phyloP scores from a whole-genome alignment of 257 asterid species.

The Lantana camara region DNA sequence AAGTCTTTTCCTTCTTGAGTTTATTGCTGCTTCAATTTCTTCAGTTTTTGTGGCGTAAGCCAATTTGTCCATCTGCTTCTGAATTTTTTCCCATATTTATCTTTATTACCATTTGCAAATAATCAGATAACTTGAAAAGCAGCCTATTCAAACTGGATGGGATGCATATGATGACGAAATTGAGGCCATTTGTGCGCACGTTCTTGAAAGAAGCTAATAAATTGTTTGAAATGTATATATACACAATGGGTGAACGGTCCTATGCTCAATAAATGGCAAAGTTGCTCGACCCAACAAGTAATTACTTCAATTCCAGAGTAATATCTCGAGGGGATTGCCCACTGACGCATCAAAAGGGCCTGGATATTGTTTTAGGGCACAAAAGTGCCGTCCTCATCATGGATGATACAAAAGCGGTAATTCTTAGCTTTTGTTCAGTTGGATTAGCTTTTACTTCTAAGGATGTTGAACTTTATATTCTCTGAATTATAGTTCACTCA shows the following conservation, averaged over 20 bases:
- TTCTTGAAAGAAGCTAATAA: conserved; percentile 76
- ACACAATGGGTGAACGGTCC: conserved; percentile 94
- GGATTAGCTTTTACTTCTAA: neutral
- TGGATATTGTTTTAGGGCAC: conserved; percentile 91
- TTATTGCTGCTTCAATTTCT: neutral
- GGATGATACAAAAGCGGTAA: conserved; percentile 93
- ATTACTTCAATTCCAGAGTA: conserved; percentile 75
- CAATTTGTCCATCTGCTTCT: conserved; percentile 10
- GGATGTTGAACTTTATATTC: neutral
- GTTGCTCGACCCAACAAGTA: conserved; percentile 74
- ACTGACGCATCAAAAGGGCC: conserved; percentile 79
- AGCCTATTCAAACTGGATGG: conserved; percentile 64
- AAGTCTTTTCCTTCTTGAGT: neutral
- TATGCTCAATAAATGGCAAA: conserved; percentile 91
- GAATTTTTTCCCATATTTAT: neutral
- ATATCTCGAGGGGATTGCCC: conserved; percentile 91
- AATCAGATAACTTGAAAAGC: conserved; percentile 59
- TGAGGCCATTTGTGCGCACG: conserved; percentile 83
- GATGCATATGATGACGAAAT: conserved; percentile 93
- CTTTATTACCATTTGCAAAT: conserved; percentile 26
- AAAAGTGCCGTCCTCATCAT: conserved; percentile 89
- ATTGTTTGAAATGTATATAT: conserved; percentile 87
- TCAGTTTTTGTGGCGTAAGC: neutral
- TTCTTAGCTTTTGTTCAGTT: neutral
- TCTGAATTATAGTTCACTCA: no score